These are phyloP conservation scores for Ormosia semicastrata DNA, from an alignment of 306 rosid genomes.

Conservation along the genomic window DNA sequence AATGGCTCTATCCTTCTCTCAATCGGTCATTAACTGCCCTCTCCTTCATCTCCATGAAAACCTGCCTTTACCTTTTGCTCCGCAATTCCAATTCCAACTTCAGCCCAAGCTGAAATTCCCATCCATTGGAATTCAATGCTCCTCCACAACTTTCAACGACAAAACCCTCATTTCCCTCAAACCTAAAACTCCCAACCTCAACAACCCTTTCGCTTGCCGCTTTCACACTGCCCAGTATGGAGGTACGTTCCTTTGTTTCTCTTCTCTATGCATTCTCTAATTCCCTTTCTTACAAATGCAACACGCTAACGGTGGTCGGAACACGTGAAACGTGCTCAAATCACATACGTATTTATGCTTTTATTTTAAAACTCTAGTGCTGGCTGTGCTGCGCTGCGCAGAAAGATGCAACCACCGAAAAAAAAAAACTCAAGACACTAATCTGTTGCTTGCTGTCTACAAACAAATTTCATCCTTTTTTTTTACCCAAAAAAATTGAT, in stretches of 20 bases:
- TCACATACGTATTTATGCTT: not conserved
- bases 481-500: too few relatives aligned
- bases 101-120: not conserved
- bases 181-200: not conserved
- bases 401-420: too few relatives aligned
- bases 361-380: not conserved
- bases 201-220: constrained; percentile 4
- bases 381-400: too few relatives aligned
- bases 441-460: too few relatives aligned
- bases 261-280: not conserved
- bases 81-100: not conserved
- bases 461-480: too few relatives aligned
- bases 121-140: constrained; percentile 13
- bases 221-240: constrained; percentile 6
- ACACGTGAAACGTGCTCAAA: constrained; percentile 24
- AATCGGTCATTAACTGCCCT: too few relatives aligned
- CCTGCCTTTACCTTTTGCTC: too few relatives aligned
- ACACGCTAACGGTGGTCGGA: constrained; percentile 19
- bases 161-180: constrained; percentile 23
- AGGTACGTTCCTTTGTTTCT: not conserved
- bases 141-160: constrained; percentile 21
- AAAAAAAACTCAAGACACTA: too few relatives aligned
- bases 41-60: too few relatives aligned
- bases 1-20: too few relatives aligned
- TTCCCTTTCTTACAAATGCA: too few relatives aligned